Evolutionary conservation across 2,329 filamentous ascomycete species (phyloP), one percentile per base, ranked within the genome.

Genomic region (Trichoderma atrobrunneum): DNA sequence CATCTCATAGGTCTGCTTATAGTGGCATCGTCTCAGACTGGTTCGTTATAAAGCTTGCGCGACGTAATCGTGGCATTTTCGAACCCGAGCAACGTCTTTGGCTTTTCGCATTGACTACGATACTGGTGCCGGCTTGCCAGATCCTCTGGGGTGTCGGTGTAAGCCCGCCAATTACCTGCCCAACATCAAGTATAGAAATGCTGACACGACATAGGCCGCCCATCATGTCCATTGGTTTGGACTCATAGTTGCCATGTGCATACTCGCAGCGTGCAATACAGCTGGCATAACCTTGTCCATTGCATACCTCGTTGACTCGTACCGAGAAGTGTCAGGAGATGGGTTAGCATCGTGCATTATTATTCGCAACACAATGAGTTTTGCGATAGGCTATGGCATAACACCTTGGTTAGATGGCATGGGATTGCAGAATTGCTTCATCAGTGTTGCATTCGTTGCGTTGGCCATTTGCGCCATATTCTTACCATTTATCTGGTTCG

Each of bases 401-500:
- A 85, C 84, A 0, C 84, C 84, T 0, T 85, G 84, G 84, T 76
- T 85, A 2, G 80, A 78, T 6, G 76, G 80, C 6, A 76, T 84
- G 63, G 84, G 84, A 0, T 79, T 81, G 32, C 82, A 84, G 56
- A 84, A 85, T 71, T 82, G 82, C 5, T 85, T 81, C 66, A 76
- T 85, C 54, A 81, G 84, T 12, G 78, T 80, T 3, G 84, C 82
- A 0, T 83, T 84, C 10, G 73, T 84, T 72, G 81, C 79, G 0
- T 73, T 85, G 70, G 80, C 78, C 6, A 80, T 82, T 61, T 80
- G 82, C 26, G 76, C 82, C 34, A 82, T 81, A 16, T 81, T 83
- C 75, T 78, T 87, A 12, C 60, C 83, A 1, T 83, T 88, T 75
- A 82, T 88, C 12, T 85, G 81, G 74, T 88, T 80, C 72, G 87